phyloP scores from a whole-genome alignment of 1,284 basidiomycete genomes.

The Rhodotorula glutinis region DNA sequence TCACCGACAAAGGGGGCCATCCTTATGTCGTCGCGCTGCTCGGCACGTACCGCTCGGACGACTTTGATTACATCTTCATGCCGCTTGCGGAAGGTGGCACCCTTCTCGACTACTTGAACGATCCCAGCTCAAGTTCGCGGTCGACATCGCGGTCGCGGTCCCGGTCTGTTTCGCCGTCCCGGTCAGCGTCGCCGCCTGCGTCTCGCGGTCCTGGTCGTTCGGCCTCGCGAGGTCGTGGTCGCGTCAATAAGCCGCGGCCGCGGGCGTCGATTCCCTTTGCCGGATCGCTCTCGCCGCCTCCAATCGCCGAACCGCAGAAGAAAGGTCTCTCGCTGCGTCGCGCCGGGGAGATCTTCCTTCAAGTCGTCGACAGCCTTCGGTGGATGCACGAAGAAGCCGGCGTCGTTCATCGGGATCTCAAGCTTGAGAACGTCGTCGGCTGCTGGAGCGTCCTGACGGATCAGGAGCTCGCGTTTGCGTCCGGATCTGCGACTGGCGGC shows the following conservation, averaged over 20 bases:
- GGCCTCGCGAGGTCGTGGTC: background rate
- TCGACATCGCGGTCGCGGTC: slow-evolving; percentile 2
- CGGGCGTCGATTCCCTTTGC: slow-evolving; percentile 13
- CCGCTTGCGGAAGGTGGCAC: slow-evolving; percentile 79
- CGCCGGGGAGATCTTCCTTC: slow-evolving; percentile 81
- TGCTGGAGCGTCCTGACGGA: slow-evolving; percentile 2
- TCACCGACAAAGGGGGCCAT: slow-evolving; percentile 40
- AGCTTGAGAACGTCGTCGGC: slow-evolving; percentile 92
- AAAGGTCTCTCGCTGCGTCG: slow-evolving; percentile 47
- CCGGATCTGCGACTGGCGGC: background rate
- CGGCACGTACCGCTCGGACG: slow-evolving; percentile 60
- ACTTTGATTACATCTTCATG: slow-evolving; percentile 78
- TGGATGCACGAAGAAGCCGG: slow-evolving; percentile 78
- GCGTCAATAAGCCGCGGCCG: background rate
- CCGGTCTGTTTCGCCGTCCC: background rate
- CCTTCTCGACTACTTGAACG: slow-evolving; percentile 70
- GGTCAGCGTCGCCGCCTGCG: background rate
- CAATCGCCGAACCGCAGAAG: background rate
- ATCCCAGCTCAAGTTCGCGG: background rate
- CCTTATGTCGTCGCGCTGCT: slow-evolving; percentile 74
- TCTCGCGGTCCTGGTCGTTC: background rate
- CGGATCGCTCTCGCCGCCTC: slow-evolving; percentile 1
- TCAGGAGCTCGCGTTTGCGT: background rate
- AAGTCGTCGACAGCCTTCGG: slow-evolving; percentile 78
- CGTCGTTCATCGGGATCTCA: slow-evolving; percentile 87